phyloP scores from a whole-genome alignment of 352 stramenopile genomes.

The Thalassiosira oceanica region DNA sequence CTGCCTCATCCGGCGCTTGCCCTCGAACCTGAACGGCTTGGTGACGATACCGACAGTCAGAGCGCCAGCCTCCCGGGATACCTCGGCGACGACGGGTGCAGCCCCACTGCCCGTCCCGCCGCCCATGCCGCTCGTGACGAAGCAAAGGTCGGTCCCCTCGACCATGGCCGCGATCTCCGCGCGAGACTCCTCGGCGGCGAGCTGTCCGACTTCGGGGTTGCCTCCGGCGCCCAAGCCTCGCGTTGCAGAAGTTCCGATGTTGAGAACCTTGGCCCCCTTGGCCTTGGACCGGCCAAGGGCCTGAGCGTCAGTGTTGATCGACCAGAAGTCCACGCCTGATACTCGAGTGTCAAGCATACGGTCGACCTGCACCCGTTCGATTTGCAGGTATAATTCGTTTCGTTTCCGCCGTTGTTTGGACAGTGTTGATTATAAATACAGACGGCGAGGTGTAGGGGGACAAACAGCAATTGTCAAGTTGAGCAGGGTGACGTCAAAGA shows the following conservation, averaged over 20 bases:
- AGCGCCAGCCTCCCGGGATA: slow-evolving; percentile 87
- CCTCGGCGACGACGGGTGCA: slow-evolving; percentile 90
- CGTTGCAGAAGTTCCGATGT: slow-evolving; percentile 81
- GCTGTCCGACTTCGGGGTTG: slow-evolving; percentile 54
- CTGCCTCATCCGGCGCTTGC: slow-evolving; percentile 87
- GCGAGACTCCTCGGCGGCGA: slow-evolving; percentile 64
- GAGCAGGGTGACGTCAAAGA: background rate
- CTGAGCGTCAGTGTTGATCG: slow-evolving; percentile 82
- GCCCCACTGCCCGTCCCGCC: slow-evolving; percentile 75
- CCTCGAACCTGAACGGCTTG: slow-evolving; percentile 94
- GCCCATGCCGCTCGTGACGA: slow-evolving; percentile 75
- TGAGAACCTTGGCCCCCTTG: slow-evolving; percentile 65
- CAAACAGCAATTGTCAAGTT: too few relatives aligned
- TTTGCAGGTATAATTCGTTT: too few relatives aligned
- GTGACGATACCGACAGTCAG: slow-evolving; percentile 94
- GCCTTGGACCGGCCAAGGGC: slow-evolving; percentile 62
- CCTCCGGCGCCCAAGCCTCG: slow-evolving; percentile 67
- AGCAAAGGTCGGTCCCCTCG: slow-evolving; percentile 61
- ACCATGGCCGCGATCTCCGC: slow-evolving; percentile 64
- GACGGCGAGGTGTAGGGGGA: too few relatives aligned
- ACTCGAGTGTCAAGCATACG: slow-evolving; percentile 78
- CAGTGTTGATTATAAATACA: slow-evolving; percentile 5
- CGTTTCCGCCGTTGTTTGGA: slow-evolving; percentile 1
- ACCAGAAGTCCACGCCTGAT: slow-evolving; percentile 81
- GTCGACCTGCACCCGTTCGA: slow-evolving; percentile 49